Evolutionary conservation across 2,329 filamentous ascomycete species (phyloP).

Genomic region (Claviceps maximensis): DNA sequence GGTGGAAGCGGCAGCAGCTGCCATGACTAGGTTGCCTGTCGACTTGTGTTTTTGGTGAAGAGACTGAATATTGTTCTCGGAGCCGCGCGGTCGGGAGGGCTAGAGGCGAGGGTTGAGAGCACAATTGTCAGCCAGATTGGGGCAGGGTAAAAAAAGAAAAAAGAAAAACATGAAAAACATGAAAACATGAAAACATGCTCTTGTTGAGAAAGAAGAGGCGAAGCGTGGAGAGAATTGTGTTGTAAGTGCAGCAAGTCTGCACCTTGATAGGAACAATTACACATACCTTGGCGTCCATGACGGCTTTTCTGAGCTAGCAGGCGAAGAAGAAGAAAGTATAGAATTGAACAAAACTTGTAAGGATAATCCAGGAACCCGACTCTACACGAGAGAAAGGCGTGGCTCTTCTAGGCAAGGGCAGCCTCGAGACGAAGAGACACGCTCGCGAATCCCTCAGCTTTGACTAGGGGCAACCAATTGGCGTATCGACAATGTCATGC

Average conservation of each 20-base stretch:
- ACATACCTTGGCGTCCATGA: constrained; percentile 7
- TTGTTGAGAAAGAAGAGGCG: no score
- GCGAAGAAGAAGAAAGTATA: not conserved
- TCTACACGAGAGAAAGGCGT: constrained; percentile 2
- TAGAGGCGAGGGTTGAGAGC: constrained; percentile 8
- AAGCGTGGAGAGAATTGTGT: no score
- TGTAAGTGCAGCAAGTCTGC: no score
- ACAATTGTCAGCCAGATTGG: constrained; percentile 1
- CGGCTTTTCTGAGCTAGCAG: not conserved
- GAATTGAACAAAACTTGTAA: not conserved
- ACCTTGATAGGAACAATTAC: not conserved
- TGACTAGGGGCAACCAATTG: not conserved
- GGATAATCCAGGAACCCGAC: not conserved
- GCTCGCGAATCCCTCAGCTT: constrained; percentile 1
- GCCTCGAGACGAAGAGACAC: constrained; percentile 2
- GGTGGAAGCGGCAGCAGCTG: constrained; percentile 9
- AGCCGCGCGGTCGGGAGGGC: constrained; percentile 34
- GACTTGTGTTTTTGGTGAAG: constrained; percentile 78
- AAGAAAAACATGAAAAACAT: not conserved
- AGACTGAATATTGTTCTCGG: constrained; percentile 36
- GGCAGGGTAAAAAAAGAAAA: not conserved
- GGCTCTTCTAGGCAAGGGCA: not conserved
- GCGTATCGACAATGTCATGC: constrained; percentile 3
- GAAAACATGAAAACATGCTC: no score
- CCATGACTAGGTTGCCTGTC: constrained; percentile 40